Conservation (phyloP, 1,284 basidiomycete species). For the Puccinia triticina region DNA sequence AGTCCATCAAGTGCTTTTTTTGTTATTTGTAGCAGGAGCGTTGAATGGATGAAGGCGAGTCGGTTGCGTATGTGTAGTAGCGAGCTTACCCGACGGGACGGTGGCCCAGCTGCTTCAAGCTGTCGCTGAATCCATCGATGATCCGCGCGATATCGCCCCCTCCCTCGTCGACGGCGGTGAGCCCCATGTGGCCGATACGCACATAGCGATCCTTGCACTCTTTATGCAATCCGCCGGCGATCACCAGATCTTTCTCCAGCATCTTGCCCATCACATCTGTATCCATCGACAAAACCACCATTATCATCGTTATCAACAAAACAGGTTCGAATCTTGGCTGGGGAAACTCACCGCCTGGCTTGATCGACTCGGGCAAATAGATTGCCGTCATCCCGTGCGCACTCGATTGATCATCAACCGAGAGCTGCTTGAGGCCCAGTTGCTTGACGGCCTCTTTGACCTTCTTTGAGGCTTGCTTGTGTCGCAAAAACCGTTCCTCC, state of each 20-base stretch:
- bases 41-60: too few species aligned
- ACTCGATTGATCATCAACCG: constrained; percentile 68
- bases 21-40: not conserved
- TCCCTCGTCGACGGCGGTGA: constrained; percentile 71
- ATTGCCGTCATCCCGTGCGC: constrained; percentile 89
- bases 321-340: not conserved
- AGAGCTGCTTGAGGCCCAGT: constrained; percentile 73
- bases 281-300: not conserved
- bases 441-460: constrained; percentile 73
- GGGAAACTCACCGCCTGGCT: constrained; percentile 64
- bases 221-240: constrained; percentile 87
- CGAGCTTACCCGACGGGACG: constrained; percentile 52
- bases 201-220: constrained; percentile 73
- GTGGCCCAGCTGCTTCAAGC: constrained; percentile 63
- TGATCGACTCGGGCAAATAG: constrained; percentile 74
- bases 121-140: constrained; percentile 69
- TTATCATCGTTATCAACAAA: constrained; percentile 53
- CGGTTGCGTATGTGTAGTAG: not conserved
- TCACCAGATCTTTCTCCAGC: constrained; percentile 72
- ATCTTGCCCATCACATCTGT: constrained; percentile 62
- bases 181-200: constrained; percentile 77
- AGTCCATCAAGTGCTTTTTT: not conserved
- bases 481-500: constrained; percentile 76
- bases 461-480: constrained; percentile 72
- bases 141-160: constrained; percentile 79